These are phyloP conservation scores for Acer yangbiense DNA, from an alignment of 345 rosid genomes.

Conservation along the genomic window DNA sequence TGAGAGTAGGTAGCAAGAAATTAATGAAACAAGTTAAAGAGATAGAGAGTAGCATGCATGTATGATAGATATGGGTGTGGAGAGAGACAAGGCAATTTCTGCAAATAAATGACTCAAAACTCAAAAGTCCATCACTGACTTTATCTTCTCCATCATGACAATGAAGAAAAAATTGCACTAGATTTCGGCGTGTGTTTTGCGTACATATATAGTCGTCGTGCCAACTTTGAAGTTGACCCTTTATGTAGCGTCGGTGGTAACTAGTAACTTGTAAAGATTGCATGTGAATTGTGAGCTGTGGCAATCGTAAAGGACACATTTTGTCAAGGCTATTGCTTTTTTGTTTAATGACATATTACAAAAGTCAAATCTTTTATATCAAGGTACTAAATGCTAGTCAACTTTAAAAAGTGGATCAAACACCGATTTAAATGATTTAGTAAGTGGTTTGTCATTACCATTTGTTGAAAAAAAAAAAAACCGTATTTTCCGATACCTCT, in stretches of 20 bases:
- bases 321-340: no score
- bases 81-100: background rate
- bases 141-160: no score
- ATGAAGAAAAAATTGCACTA: background rate
- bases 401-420: no score
- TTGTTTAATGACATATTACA: no score
- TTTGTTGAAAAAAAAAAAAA: no score
- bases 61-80: background rate
- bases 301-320: background rate
- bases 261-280: no score
- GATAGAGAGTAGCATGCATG: conserved; percentile 15
- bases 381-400: no score
- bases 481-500: no score
- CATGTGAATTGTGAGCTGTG: no score
- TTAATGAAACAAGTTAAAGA: conserved; percentile 8
- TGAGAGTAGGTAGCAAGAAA: background rate
- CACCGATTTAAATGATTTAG: no score
- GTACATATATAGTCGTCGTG: background rate
- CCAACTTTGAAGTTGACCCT: background rate
- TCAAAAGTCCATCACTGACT: background rate
- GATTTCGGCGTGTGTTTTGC: background rate
- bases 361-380: no score
- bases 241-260: background rate
- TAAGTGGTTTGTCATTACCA: no score
- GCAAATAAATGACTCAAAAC: background rate